Conservation (phyloP, 768 basidiomycete genomes). For the Punctularia strigosozonata region DNA sequence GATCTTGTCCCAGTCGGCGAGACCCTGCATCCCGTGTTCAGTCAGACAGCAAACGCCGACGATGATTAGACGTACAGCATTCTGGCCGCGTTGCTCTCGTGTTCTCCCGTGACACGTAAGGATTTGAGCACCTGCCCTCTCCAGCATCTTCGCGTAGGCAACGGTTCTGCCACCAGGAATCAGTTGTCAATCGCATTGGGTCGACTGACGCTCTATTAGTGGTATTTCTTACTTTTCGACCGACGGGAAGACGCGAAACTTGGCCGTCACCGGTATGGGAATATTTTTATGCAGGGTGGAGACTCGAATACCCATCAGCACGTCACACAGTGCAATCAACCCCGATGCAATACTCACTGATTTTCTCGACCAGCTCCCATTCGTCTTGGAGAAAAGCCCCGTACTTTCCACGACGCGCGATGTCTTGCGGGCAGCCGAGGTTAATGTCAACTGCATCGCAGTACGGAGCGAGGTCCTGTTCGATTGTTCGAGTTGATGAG, state of each 20-base stretch:
- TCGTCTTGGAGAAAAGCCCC: constrained; percentile 91
- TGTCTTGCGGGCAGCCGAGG: constrained; percentile 90
- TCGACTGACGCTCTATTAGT: too few relatives aligned
- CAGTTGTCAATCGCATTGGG: too few relatives aligned
- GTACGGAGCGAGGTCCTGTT: constrained; percentile 53
- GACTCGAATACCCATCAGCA: constrained; percentile 26
- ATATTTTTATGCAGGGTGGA: constrained; percentile 78
- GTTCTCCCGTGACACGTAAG: constrained; percentile 88
- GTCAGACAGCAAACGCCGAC: neutral
- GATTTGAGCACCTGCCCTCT: constrained; percentile 90
- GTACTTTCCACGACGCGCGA: constrained; percentile 78
- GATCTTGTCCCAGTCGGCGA: constrained; percentile 88
- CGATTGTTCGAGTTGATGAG: too few relatives aligned
- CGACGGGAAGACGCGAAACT: constrained; percentile 85
- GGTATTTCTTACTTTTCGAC: constrained; percentile 80
- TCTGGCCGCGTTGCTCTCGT: constrained; percentile 85
- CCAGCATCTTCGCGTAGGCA: constrained; percentile 92
- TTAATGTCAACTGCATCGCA: constrained; percentile 96
- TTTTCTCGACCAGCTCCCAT: constrained; percentile 75
- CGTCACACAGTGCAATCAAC: neutral
- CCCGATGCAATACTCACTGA: constrained; percentile 39
- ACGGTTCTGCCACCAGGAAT: too few relatives aligned
- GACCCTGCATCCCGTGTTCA: constrained; percentile 33
- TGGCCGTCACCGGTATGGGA: constrained; percentile 88
- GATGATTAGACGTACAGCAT: constrained; percentile 36